Evolutionary conservation across 805 yeast genomes (phyloP).

Genomic region (Nakazawaea wickerhamii): DNA sequence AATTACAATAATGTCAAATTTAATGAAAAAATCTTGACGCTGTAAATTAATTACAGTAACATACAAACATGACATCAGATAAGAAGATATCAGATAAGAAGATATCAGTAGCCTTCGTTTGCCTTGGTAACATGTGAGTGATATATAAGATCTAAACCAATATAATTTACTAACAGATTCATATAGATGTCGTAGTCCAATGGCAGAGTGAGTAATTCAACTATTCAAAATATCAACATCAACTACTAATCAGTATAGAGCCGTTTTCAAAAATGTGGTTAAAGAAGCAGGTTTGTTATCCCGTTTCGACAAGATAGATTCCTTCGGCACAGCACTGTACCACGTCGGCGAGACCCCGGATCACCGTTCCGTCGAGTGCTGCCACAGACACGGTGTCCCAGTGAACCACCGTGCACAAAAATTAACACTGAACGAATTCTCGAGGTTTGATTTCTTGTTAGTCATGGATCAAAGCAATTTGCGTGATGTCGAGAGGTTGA

Average conservation of each 20-base stretch:
- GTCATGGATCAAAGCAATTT: conserved; percentile 67
- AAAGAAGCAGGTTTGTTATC: conserved; percentile 38
- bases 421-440: conserved; percentile 44
- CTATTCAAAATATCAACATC: too few relatives aligned
- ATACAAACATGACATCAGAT: too few relatives aligned
- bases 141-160: background rate
- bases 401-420: conserved; percentile 74
- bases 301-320: conserved; percentile 59
- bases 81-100: conserved; percentile 13
- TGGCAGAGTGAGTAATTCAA: conserved; percentile 63
- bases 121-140: conserved; percentile 81
- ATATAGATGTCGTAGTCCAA: conserved; percentile 83
- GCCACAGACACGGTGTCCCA: conserved; percentile 67
- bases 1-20: too few relatives aligned
- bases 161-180: conserved; percentile 6
- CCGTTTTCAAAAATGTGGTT: conserved; percentile 70
- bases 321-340: conserved; percentile 85
- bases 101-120: conserved; percentile 78
- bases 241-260: too few relatives aligned
- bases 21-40: too few relatives aligned
- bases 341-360: conserved; percentile 86
- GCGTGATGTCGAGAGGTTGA: conserved; percentile 41
- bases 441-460: conserved; percentile 59
- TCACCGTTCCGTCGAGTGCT: conserved; percentile 60
- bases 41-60: too few relatives aligned